These are phyloP conservation scores for Simmondsia chinensis DNA, from an alignment of 148 eudicot genomes.

Conservation along the genomic window DNA sequence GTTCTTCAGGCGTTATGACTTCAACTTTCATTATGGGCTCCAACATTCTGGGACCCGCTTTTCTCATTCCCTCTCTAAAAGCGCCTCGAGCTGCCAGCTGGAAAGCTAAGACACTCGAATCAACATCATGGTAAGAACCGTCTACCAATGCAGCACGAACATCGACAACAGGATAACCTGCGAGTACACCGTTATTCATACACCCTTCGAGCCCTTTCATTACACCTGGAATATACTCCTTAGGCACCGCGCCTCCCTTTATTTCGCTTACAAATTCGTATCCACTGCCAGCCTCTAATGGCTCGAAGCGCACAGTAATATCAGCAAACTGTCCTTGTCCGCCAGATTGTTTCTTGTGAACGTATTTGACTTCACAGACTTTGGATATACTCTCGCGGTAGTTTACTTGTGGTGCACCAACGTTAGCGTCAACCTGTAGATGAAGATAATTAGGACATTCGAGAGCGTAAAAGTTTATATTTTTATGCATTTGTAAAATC, in stretches of 20 bases:
- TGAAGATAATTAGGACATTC: not conserved
- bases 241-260: conserved; percentile 92
- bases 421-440: conserved; percentile 86
- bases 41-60: conserved; percentile 73
- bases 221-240: conserved; percentile 87
- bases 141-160: conserved; percentile 79
- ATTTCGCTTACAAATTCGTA: conserved; percentile 94
- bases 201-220: conserved; percentile 87
- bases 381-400: conserved; percentile 92
- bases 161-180: conserved; percentile 93
- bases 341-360: conserved; percentile 96
- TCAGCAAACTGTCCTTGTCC: conserved; percentile 98
- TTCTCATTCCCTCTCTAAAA: conserved; percentile 81
- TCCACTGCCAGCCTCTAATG: conserved; percentile 78
- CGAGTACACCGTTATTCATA: conserved; percentile 81
- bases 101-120: conserved; percentile 92
- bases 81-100: conserved; percentile 98
- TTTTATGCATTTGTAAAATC: too few relatives aligned
- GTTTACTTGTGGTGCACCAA: conserved; percentile 98
- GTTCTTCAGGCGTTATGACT: conserved; percentile 94
- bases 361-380: conserved; percentile 58
- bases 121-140: conserved; percentile 94
- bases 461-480: too few relatives aligned
- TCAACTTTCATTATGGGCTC: conserved; percentile 98
- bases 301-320: conserved; percentile 76